These are phyloP conservation scores for Candida germanica DNA, from an alignment of 805 yeast species.

Conservation along the genomic window DNA sequence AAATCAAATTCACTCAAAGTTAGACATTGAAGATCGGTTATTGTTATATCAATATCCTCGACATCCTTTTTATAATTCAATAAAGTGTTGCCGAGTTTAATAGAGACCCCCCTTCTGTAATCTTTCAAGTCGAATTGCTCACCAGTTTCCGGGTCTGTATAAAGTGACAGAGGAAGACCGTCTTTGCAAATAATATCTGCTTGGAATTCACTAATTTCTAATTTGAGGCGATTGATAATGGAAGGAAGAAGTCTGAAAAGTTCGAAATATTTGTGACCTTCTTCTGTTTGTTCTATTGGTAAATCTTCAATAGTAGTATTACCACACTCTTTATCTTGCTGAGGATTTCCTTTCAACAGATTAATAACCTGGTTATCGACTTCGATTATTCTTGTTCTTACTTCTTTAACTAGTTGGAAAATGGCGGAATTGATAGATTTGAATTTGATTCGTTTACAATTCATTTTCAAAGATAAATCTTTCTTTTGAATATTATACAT, in stretches of 20 bases:
- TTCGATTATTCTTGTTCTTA: conserved; percentile 26
- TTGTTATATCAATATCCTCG: conserved; percentile 18
- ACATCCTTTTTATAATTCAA: conserved; percentile 21
- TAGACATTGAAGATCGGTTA: conserved; percentile 26
- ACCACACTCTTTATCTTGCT: not conserved
- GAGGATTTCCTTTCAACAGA: conserved; percentile 4
- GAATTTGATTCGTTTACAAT: conserved; percentile 24
- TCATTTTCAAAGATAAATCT: conserved; percentile 20
- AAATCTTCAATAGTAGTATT: not conserved
- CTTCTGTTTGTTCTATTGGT: conserved; percentile 1
- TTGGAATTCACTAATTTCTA: conserved; percentile 25
- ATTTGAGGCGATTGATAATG: conserved; percentile 22
- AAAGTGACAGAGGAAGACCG: conserved; percentile 32
- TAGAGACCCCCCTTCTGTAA: conserved; percentile 37
- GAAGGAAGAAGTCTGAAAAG: conserved; percentile 32
- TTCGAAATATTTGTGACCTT: conserved; percentile 16
- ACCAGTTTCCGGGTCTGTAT: conserved; percentile 20
- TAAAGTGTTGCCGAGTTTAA: conserved; percentile 20
- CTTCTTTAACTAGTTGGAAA: conserved; percentile 31
- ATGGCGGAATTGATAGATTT: conserved; percentile 36
- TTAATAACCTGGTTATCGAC: conserved; percentile 26
- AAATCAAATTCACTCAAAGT: conserved; percentile 37
- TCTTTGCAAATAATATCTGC: conserved; percentile 40
- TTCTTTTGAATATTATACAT: conserved; percentile 23
- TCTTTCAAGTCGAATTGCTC: conserved; percentile 32